Conservation (phyloP, 257 asterid genomes). For the Gynochthodes officinalis region DNA sequence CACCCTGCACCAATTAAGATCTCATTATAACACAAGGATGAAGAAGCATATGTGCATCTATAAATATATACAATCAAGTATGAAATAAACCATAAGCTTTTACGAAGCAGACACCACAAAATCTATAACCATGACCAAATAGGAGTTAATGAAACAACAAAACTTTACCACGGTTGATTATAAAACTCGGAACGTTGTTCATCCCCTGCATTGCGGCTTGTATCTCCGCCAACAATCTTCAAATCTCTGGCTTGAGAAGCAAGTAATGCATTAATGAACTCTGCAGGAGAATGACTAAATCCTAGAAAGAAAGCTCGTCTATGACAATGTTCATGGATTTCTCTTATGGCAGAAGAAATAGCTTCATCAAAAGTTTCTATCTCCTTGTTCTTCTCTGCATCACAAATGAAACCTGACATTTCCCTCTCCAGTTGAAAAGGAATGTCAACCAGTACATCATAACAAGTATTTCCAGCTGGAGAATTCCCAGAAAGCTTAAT, state of each 20-base stretch:
- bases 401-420: constrained; percentile 45
- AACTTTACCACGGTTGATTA: constrained; percentile 69
- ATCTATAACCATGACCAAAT: neutral
- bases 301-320: constrained; percentile 83
- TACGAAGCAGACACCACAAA: neutral
- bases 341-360: constrained; percentile 60
- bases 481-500: constrained; percentile 71
- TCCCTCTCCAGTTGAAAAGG: constrained; percentile 57
- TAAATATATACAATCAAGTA: neutral
- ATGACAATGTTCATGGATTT: constrained; percentile 57
- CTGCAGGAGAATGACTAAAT: constrained; percentile 89
- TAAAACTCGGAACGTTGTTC: constrained; percentile 74
- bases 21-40: neutral
- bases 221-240: constrained; percentile 68
- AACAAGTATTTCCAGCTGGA: constrained; percentile 77
- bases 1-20: neutral
- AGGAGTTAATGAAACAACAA: neutral
- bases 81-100: neutral
- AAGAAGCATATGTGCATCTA: neutral
- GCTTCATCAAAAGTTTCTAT: constrained; percentile 64
- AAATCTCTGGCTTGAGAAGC: constrained; percentile 86
- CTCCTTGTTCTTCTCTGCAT: constrained; percentile 51
- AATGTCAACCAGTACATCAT: constrained; percentile 74
- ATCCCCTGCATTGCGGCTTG: constrained; percentile 56
- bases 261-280: constrained; percentile 68